Evolutionary conservation across 1,139 yeast species (phyloP), one percentile per base, ranked within the genome.

Genomic region (Candida sanyaensis): DNA sequence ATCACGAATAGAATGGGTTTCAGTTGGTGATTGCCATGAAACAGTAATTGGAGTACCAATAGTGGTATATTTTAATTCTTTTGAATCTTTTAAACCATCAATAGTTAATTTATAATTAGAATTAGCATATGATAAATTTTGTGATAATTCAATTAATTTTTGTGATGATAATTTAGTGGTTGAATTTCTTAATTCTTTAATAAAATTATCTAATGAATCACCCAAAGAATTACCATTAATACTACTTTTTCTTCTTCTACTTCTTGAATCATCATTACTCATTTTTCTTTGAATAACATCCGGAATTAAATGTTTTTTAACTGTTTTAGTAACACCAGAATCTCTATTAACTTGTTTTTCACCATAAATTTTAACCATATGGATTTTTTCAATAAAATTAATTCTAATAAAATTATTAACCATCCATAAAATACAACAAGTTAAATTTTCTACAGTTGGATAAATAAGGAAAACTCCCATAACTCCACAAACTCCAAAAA

Each of bases 331-430:
- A 10, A 87, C 86, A 11, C 88, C 88, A 5, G 85, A 80, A 54
- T 82, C 86, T 58, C 80, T 70, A 46, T 73, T 63, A 9, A 83
- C 81, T 56, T 77, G 81, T 38, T 75, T 78, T 54, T 82, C 83
- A 24, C 96, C 96, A 59, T 88, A 88, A 5, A 89, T 74, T 61
- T 83, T 84, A 50, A 84, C 78, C 90, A 88, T 87, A 61, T 88
- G 96, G 27, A 87, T 81, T 58, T 84, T 85, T 61, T 88, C 96
- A 50, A 88, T 85, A 60, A 85, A 85, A 56, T 84, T 83, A 52
- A 88, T 84, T 57, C 90, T 75, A 27, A 83, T 65, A 54, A 88
- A 80, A 57, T 84, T 86, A 54, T 84, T 83, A 12, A 75, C 64
- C 5, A 90, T 84, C 92, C 95, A 88, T 36, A 86, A 59, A 48